Percentiles rank a stretch among this genome's conserved stretches.
phyloP scores from a whole-genome alignment of 1,139 yeast species.

The Hyphopichia burtonii region DNA sequence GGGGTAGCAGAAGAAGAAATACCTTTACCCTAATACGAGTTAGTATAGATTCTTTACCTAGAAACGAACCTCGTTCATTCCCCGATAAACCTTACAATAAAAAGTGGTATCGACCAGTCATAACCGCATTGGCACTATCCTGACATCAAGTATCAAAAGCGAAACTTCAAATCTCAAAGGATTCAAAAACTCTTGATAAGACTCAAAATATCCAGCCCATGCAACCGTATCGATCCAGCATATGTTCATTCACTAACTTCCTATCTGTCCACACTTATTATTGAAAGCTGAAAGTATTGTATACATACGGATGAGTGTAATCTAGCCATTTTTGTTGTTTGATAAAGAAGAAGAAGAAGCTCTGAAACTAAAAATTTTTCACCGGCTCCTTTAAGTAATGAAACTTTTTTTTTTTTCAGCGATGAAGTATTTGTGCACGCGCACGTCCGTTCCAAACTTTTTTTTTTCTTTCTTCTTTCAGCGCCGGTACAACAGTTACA shows the following conservation, averaged over 20 bases:
- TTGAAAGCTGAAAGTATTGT: conserved; percentile 4
- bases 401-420: background rate
- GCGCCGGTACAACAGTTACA: no score
- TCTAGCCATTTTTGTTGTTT: conserved; percentile 64
- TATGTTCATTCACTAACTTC: no score
- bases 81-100: no score
- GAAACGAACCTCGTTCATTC: no score
- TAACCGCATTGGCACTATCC: background rate
- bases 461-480: no score
- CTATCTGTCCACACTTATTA: conserved; percentile 6
- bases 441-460: no score
- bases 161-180: background rate
- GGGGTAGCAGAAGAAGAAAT: conserved; percentile 99
- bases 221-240: conserved; percentile 10
- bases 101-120: conserved; percentile 16
- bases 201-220: conserved; percentile 16
- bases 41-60: no score
- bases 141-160: conserved; percentile 4
- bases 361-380: conserved; percentile 15
- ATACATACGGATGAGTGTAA: conserved; percentile 74
- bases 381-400: background rate
- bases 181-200: conserved; percentile 31
- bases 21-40: conserved; percentile 82
- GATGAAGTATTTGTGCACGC: no score
- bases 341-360: conserved; percentile 10